Base-by-base conservation (phyloP, 2,329 filamentous ascomycete species). In the Chaetomium globosum region DNA sequence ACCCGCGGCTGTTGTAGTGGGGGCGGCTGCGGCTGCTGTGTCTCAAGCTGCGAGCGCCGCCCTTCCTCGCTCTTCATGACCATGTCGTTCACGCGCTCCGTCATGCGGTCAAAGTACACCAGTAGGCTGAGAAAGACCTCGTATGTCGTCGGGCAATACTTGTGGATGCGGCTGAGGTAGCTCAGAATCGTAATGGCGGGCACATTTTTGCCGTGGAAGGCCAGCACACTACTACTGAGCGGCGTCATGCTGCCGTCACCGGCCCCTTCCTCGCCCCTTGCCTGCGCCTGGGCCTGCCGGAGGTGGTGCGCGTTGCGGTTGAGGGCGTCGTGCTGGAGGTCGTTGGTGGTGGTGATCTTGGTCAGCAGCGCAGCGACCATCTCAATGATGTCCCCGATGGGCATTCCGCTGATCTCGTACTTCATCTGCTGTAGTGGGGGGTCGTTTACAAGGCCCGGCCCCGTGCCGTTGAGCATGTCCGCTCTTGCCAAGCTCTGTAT, bases 31-130 rank as follows among this genome's bases (percentile, higher is more conserved):
- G 62, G 67, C 16, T 55, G 69, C 65, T 65, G 63, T 2, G 71
- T 70, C 49, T 77, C 78, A 66, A 63, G 70, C 66, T 72, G 76
- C 69, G 72, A 72, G 73, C 78, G 78, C 67, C 80, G 77, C 71
- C 80, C 74, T 77, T 86, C 80, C 78, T 84, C 89, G 73, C 84
- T 87, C 74, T 89, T 87, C 76, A 90, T 84, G 7, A 92, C 89
- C 65, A 89, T 84, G 53, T 90, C 89, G 75, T 98, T 98, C 65
- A 98, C 93, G 65, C 92, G 86, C 76, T 98, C 95, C 52, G 94
- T 97, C 95, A 99, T 99, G 68, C 95, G 90, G 76, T 99, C 95
- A 78, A 99, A 99, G 78, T 98, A 99, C 36, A 99, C 93, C 63
- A 99, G 80, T 73, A 99, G 79, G 75, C 93, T 97, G 66, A 99